Conservation (phyloP, 257 asterid genomes). For the Orobanche coerulescens region DNA sequence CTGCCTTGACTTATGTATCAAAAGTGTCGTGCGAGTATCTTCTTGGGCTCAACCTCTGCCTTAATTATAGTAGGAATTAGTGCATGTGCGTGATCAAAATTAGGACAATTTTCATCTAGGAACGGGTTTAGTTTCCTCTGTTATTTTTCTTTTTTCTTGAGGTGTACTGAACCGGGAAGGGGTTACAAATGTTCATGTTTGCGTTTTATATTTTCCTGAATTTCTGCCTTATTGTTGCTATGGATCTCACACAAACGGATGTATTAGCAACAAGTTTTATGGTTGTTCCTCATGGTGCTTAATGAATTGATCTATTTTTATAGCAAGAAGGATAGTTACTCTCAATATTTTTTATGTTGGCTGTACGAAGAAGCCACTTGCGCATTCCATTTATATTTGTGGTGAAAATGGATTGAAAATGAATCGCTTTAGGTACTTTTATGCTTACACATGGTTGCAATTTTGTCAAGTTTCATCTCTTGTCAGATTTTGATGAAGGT, state of each 20-base stretch:
- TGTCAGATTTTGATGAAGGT: constrained; percentile 84
- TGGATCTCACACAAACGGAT: neutral
- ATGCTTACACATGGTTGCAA: neutral
- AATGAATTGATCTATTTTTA: neutral
- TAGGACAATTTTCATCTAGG: too few species aligned
- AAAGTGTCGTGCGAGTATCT: too few species aligned
- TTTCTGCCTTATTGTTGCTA: neutral
- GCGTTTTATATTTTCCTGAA: too few species aligned
- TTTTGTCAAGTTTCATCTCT: constrained; percentile 65
- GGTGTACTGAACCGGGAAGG: too few species aligned
- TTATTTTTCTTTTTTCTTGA: too few species aligned
- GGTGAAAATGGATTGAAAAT: neutral
- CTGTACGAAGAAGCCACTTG: neutral
- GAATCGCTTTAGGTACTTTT: too few species aligned
- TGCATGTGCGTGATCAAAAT: too few species aligned
- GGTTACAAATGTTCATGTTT: too few species aligned
- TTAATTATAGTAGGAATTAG: too few species aligned
- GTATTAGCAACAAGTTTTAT: neutral
- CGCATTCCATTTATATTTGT: neutral
- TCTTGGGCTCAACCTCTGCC: too few species aligned
- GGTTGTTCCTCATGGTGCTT: neutral
- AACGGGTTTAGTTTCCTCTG: too few species aligned
- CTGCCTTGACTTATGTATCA: too few species aligned
- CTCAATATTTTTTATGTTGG: neutral
- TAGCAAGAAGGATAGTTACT: neutral